Evolutionary conservation across 768 basidiomycete species (phyloP), one percentile per base, ranked within the genome.

Genomic region (Hericium alpestre): DNA sequence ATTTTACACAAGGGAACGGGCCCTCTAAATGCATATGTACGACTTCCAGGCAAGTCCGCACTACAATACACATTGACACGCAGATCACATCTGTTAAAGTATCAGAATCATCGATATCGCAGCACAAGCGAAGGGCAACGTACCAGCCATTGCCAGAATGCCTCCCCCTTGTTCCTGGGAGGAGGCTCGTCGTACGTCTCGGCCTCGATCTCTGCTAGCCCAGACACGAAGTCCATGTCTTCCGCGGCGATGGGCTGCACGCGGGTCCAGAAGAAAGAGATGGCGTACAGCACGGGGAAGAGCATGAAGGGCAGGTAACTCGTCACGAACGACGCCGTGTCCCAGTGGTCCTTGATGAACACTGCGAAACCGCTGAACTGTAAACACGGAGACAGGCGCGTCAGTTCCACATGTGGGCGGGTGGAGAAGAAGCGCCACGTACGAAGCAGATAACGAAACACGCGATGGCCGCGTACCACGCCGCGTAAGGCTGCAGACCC

Each of bases 211-310:
- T 69, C 67, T 50, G 62, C 67, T 3, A 70, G 75, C 57, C 84
- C 80, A 10, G 78, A 76, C 38, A 83, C 70, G 65, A 94, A 93
- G 71, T 95, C 93, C 88, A 96, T 93, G 41, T 93, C 83, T 23
- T 76, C 65, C 0, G 83, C 60, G 37, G 71, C 66, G 40, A 83
- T 71, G 23, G 75, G 63, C 16, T 73, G 73, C 43, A 72, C 71
- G 65, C 75, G 78, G 56, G 75, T 80, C 66, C 74, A 77, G 41
- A 85, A 60, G 63, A 80, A 80, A 57, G 83, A 79, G 15, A 71
- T 75, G 38, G 76, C 13, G 69, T 88, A 94, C 37, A 94, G 66
- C 52, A 92, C 54, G 20, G 90, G 90, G 81, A 92, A 90, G 39
- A 84, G 56, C 15, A 68, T 62, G 52, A 71, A 58, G 22, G 86